These are phyloP conservation scores for Candida andamanensis DNA, from an alignment of 805 yeast species.

Conservation along the genomic window DNA sequence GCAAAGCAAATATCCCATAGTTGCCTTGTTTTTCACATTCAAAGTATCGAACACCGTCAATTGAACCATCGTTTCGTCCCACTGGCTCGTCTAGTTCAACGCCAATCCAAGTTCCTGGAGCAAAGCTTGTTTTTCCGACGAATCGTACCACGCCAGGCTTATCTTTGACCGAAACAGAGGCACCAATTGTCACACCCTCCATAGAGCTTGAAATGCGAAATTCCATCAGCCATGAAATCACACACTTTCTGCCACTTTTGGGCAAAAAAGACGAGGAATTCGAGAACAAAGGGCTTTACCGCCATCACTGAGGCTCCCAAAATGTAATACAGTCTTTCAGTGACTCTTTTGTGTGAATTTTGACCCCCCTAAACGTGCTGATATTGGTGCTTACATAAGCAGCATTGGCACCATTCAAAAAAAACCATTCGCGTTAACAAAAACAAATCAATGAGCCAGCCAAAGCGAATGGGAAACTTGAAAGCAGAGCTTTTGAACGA, in stretches of 20 bases:
- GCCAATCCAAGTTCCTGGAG: slow-evolving; percentile 54
- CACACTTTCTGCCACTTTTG: not conserved
- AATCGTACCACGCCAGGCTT: slow-evolving; percentile 44
- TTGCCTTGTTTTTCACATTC: slow-evolving; percentile 24
- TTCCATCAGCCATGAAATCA: not conserved
- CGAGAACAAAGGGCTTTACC: not conserved
- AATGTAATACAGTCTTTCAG: too few relatives aligned
- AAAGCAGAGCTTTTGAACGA: slow-evolving; percentile 72
- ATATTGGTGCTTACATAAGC: too few relatives aligned
- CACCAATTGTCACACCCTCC: slow-evolving; percentile 15
- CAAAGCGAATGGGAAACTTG: slow-evolving; percentile 32
- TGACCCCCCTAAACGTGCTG: too few relatives aligned
- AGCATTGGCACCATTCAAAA: too few relatives aligned
- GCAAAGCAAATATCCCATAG: slow-evolving; percentile 45
- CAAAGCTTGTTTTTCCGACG: slow-evolving; percentile 52
- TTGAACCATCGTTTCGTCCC: slow-evolving; percentile 49
- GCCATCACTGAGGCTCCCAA: too few relatives aligned
- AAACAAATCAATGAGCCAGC: slow-evolving; percentile 8
- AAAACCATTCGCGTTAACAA: slow-evolving; percentile 1
- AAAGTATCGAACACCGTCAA: slow-evolving; percentile 42
- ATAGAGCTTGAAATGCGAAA: not conserved
- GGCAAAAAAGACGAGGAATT: not conserved
- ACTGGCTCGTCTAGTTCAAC: slow-evolving; percentile 34
- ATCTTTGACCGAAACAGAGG: slow-evolving; percentile 22
- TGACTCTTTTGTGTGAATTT: too few relatives aligned